Base-by-base conservation (phyloP, 2,329 filamentous ascomycete species). In the Acarospora socialis region DNA sequence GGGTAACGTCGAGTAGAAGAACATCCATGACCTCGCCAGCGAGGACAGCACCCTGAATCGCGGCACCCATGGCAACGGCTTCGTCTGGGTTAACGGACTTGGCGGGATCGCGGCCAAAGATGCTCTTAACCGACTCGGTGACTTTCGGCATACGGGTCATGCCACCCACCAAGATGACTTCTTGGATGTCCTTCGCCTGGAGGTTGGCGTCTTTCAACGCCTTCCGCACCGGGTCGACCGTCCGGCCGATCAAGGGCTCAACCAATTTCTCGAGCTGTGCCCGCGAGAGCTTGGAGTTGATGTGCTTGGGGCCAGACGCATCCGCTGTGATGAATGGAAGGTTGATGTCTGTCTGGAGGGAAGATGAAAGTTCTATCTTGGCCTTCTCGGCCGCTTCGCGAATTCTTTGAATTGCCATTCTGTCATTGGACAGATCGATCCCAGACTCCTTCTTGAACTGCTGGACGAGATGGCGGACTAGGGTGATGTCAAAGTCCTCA, bases 71-170 rank as follows among this genome's bases (percentile, higher is more conserved):
- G 52, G 87, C 87, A 41, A 95, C 87, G 59, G 87, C 87, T 73
- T 95, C 87, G 48, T 95, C 87, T 38, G 87, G 87, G 73, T 95
- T 95, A 58, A 95, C 86, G 30, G 87, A 92, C 75, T 94, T 95
- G 61, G 86, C 82, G 43, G 87, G 84, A 35, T 94, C 87, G 56
- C 86, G 86, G 46, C 86, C 86, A 60, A 95, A 95, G 58, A 94
- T 86, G 67, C 67, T 75, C 79, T 93, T 93, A 59, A 94, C 86
- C 26, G 84, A 90, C 67, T 94, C 84, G 42, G 74, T 70, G 46
- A 95, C 87, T 79, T 94, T 94, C 58, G 87, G 87, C 86, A 95
- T 95, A 68, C 87, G 87, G 50, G 87, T 94, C 86, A 94, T 94
- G 65, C 87, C 87, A 76, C 87, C 87, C 34, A 95, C 87, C 25